Percentiles rank a stretch among this genome's conserved stretches.
phyloP scores from a whole-genome alignment of 129 eudicot genomes.

The Sambucus nigra region DNA sequence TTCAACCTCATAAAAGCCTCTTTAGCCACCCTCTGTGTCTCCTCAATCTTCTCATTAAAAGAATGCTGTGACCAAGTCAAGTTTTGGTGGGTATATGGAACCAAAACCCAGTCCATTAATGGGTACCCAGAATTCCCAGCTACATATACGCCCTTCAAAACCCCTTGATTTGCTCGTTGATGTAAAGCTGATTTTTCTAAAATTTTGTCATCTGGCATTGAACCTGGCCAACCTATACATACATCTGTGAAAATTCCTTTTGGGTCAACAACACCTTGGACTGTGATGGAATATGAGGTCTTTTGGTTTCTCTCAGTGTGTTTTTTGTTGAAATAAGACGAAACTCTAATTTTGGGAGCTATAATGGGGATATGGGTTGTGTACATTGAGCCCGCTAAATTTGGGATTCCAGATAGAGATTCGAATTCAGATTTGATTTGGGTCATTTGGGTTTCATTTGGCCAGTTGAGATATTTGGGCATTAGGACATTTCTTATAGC shows the following conservation, averaged over 20 bases:
- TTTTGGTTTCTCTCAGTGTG: constrained; percentile 70
- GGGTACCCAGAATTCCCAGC: constrained; percentile 52
- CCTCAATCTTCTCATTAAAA: constrained; percentile 37
- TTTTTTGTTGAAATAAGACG: constrained; percentile 52
- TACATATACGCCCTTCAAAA: constrained; percentile 34
- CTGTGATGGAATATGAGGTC: constrained; percentile 58
- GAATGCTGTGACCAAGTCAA: constrained; percentile 64
- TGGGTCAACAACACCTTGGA: constrained; percentile 66
- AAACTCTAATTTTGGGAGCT: constrained; percentile 52
- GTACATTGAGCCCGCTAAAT: constrained; percentile 54
- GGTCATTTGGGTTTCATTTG: constrained; percentile 25
- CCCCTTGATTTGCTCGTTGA: constrained; percentile 40
- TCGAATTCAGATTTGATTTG: constrained; percentile 32
- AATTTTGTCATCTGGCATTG: constrained; percentile 56
- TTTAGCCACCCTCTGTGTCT: constrained; percentile 31
- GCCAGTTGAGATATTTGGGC: constrained; percentile 73
- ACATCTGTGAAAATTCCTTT: constrained; percentile 53
- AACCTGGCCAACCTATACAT: constrained; percentile 73
- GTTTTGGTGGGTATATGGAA: constrained; percentile 54
- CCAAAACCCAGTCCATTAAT: constrained; percentile 54
- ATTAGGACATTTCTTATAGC: constrained; percentile 47
- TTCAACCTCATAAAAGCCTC: constrained; percentile 64
- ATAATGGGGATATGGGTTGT: constrained; percentile 75
- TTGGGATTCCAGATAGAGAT: constrained; percentile 38
- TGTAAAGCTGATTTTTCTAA: constrained; percentile 53